Evolutionary conservation across 495 filamentous ascomycete genomes (phyloP), one percentile per base, ranked within the genome.

Genomic region (Penicillium cataractarum): DNA sequence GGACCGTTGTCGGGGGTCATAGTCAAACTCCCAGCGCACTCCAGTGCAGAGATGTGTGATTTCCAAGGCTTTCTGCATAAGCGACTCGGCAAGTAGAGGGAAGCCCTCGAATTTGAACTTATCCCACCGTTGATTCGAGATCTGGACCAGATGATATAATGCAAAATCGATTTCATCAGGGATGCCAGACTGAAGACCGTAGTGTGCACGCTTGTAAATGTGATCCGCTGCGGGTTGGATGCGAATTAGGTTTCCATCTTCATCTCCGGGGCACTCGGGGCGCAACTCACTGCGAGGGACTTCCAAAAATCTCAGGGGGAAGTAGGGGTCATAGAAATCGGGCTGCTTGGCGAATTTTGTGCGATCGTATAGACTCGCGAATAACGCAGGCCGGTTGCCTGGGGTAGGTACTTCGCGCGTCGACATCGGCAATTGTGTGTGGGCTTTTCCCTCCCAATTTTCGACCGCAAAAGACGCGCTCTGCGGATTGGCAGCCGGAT

Each of bases 71-170:
- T 92, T 94, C 65, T 91, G 88, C 65, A 97, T 89, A 26, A 99
- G 81, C 13, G 90, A 90, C 71, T 98, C 95, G 2, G 92, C 92
- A 37, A 99, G 81, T 33, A 92, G 87, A n/a, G 90, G 88, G 68
- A 97, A 97, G 3, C 88, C 87, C 60, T 97, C 93, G 60, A 97
- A 97, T 63, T 90, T 90, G 75, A 96, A 97, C 70, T 97, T 97
- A 70, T 98, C 96, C 31, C 93, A 94, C 32, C 92, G 84, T 72
- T 97, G 93, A 58, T 91, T 92, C 0, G 93, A 97, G 19, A 97
- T 97, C 72, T 97, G 95, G 60, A 98, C 93, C 13, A 99, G 79
- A 71, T 97, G 94, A 60, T 92, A 92, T 19, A 98, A 77, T 0
- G 92, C 92, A 73, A 93, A 98, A 27, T 91, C 88, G 62, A 97